These are phyloP conservation scores for Tuctoria greenei DNA, from an alignment of 176 grass and related monocot genomes.

Conservation along the genomic window DNA sequence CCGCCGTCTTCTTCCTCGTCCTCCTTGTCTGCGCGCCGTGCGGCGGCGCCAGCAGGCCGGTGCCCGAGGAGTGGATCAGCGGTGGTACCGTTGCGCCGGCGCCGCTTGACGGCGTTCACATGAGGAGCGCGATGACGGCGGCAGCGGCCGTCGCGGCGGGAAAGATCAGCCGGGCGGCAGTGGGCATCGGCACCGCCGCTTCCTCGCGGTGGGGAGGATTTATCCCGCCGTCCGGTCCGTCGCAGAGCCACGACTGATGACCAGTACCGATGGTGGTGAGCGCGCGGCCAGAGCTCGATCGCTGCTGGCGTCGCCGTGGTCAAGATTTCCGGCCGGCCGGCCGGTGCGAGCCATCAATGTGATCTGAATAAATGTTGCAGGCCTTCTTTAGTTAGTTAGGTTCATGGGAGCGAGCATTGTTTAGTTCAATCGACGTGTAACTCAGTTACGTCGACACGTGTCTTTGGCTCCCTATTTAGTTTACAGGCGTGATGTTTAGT, in stretches of 20 bases:
- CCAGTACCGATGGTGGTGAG: too few relatives aligned
- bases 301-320: background rate
- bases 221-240: conserved; percentile 38
- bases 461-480: background rate
- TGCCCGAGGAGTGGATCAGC: conserved; percentile 11
- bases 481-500: background rate
- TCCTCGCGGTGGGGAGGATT: background rate
- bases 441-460: background rate
- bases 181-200: background rate
- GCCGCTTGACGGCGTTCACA: background rate
- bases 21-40: background rate
- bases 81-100: background rate
- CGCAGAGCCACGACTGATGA: conserved; percentile 8
- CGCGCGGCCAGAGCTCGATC: background rate
- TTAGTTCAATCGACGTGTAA: background rate
- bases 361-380: background rate
- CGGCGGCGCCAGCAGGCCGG: conserved; percentile 9
- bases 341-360: background rate
- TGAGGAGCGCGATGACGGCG: background rate
- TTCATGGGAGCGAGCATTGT: too few relatives aligned
- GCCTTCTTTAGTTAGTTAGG: background rate
- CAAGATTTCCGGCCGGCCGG: background rate
- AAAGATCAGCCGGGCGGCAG: background rate
- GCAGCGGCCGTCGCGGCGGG: background rate
- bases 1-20: background rate